These are phyloP conservation scores for Elongisporangium senticosum DNA, from an alignment of 352 stramenopile species.

Conservation along the genomic window DNA sequence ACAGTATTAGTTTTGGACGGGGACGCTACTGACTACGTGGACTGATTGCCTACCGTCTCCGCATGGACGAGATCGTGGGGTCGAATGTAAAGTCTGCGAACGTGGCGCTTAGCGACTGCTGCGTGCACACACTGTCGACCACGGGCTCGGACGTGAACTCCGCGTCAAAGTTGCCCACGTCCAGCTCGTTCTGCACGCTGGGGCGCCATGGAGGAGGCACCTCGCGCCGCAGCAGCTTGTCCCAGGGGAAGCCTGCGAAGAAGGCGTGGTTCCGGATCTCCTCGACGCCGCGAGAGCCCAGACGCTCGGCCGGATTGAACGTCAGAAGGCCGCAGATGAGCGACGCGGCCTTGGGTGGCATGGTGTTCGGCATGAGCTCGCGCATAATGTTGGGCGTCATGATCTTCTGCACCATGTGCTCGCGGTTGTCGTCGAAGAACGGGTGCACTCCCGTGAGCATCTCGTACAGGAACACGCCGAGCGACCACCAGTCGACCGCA, in stretches of 20 bases:
- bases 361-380: slow-evolving; percentile 53
- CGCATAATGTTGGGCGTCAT: slow-evolving; percentile 61
- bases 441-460: slow-evolving; percentile 88
- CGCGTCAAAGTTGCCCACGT: slow-evolving; percentile 73
- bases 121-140: slow-evolving; percentile 69
- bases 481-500: slow-evolving; percentile 91
- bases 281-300: slow-evolving; percentile 49
- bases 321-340: slow-evolving; percentile 73
- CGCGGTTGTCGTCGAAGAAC: slow-evolving; percentile 84
- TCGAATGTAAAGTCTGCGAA: slow-evolving; percentile 80
- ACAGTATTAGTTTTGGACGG: background rate
- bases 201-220: slow-evolving; percentile 55
- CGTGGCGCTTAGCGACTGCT: slow-evolving; percentile 56
- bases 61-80: slow-evolving; percentile 53
- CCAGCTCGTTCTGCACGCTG: slow-evolving; percentile 58
- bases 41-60: slow-evolving; percentile 10
- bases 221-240: slow-evolving; percentile 62
- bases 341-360: slow-evolving; percentile 62
- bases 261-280: slow-evolving; percentile 84
- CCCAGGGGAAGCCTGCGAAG: slow-evolving; percentile 81
- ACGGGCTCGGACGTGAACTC: slow-evolving; percentile 73
- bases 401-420: slow-evolving; percentile 85
- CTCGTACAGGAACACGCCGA: slow-evolving; percentile 88
- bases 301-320: slow-evolving; percentile 62
- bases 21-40: slow-evolving; percentile 16